phyloP scores from a whole-genome alignment of 176 grass and related monocot genomes.

The Carex parvula region DNA sequence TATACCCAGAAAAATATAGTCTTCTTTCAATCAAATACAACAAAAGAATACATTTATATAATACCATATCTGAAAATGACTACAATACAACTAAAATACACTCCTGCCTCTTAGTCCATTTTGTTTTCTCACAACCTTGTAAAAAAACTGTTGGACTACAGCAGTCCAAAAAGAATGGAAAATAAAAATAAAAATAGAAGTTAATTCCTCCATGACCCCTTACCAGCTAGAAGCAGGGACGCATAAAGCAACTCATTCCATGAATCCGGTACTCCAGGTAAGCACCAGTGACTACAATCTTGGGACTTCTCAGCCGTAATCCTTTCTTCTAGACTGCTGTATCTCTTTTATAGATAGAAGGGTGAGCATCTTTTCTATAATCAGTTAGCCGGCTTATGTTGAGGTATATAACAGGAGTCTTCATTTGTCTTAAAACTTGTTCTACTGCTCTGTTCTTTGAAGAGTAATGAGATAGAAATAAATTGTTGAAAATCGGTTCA shows the following conservation, averaged over 20 bases:
- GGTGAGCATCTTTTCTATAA: constrained; percentile 81
- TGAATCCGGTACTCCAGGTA: constrained; percentile 77
- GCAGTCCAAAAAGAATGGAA: neutral
- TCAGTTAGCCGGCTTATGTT: constrained; percentile 82
- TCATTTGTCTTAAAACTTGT: constrained; percentile 56
- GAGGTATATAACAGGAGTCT: constrained; percentile 76
- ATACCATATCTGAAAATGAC: neutral
- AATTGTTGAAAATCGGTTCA: constrained; percentile 68
- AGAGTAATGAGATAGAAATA: constrained; percentile 60
- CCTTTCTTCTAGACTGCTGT: constrained; percentile 44
- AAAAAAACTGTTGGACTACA: neutral
- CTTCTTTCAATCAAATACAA: constrained; percentile 7
- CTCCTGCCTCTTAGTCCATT: neutral
- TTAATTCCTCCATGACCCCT: constrained; percentile 58
- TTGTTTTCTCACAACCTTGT: neutral
- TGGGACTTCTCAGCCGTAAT: constrained; percentile 48
- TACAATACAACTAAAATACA: neutral
- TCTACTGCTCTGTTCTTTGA: constrained; percentile 74
- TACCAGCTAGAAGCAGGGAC: constrained; percentile 62
- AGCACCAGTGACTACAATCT: constrained; percentile 99
- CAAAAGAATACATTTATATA: constrained; percentile 21
- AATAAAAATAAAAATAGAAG: neutral
- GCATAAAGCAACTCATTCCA: constrained; percentile 89
- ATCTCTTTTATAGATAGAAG: constrained; percentile 58
- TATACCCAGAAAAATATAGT: neutral